Conservation (phyloP, 2,329 filamentous ascomycete genomes). For the Fonsecaea pedrosoi region DNA sequence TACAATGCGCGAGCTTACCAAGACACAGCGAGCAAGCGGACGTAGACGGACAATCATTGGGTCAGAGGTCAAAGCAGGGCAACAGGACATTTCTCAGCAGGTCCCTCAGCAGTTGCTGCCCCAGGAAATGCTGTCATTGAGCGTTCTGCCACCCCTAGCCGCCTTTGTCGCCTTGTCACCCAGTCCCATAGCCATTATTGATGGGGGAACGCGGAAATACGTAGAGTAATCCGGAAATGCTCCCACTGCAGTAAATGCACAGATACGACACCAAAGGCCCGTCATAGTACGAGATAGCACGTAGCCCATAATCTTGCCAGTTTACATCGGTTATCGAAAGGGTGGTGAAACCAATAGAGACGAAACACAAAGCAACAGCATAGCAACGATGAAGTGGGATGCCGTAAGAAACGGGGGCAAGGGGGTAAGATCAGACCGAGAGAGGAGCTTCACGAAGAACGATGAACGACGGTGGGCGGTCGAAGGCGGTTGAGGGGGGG, state of each 20-base stretch:
- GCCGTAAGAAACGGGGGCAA: conserved; percentile 22
- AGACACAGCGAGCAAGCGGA: conserved; percentile 1
- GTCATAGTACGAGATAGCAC: not conserved
- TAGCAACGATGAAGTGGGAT: conserved; percentile 10
- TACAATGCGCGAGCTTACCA: conserved; percentile 26
- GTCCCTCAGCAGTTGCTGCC: not conserved
- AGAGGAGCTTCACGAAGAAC: conserved; percentile 5
- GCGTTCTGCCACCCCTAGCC: not conserved
- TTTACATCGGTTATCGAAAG: not conserved
- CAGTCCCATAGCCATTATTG: not conserved
- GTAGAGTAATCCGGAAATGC: not conserved
- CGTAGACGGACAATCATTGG: not conserved
- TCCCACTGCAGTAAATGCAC: not conserved
- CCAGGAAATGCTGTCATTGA: not conserved
- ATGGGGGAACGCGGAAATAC: not conserved
- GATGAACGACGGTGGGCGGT: not conserved
- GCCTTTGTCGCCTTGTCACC: not conserved
- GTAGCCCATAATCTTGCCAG: not conserved
- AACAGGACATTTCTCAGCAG: conserved; percentile 16
- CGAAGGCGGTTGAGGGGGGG: not conserved
- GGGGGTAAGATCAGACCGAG: conserved; percentile 16
- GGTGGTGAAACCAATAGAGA: conserved; percentile 5
- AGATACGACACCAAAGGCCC: too few species aligned
- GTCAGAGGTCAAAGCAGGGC: not conserved
- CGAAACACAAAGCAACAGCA: conserved; percentile 10